phyloP scores from a whole-genome alignment of 2,329 filamentous ascomycete species.

The Aschersonia sp. region DNA sequence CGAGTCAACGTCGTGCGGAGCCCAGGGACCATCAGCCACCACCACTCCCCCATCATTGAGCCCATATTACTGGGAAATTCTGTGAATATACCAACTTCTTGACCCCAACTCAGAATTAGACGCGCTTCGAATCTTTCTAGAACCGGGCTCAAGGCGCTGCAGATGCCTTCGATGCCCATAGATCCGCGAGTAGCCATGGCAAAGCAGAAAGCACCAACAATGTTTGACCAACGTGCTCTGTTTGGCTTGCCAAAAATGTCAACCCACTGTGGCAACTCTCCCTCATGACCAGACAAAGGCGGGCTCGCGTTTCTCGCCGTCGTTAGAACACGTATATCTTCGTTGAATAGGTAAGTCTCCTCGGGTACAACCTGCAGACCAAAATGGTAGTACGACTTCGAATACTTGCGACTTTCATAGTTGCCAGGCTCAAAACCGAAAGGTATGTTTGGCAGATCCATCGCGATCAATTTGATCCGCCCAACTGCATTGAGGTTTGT shows the following conservation, averaged over 20 bases:
- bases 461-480: constrained; percentile 36
- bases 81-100: constrained; percentile 33
- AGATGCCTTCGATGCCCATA: constrained; percentile 35
- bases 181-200: constrained; percentile 48
- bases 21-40: constrained; percentile 43
- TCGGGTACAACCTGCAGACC: constrained; percentile 46
- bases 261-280: constrained; percentile 55
- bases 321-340: constrained; percentile 28
- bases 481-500: constrained; percentile 49
- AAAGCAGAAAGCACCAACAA: constrained; percentile 48
- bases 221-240: constrained; percentile 46
- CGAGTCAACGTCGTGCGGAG: constrained; percentile 2
- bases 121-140: constrained; percentile 50
- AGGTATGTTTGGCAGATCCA: constrained; percentile 45
- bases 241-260: constrained; percentile 51
- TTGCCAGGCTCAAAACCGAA: constrained; percentile 58
- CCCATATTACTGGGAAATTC: constrained; percentile 23
- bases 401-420: constrained; percentile 56
- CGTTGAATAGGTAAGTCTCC: constrained; percentile 45
- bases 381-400: constrained; percentile 52
- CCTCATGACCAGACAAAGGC: constrained; percentile 23
- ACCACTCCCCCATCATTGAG: constrained; percentile 45
- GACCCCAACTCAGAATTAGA: constrained; percentile 44
- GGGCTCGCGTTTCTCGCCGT: constrained; percentile 21
- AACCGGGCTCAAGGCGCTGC: constrained; percentile 38